Conservation (phyloP, 768 basidiomycete genomes). For the Lactarius trivialis region DNA sequence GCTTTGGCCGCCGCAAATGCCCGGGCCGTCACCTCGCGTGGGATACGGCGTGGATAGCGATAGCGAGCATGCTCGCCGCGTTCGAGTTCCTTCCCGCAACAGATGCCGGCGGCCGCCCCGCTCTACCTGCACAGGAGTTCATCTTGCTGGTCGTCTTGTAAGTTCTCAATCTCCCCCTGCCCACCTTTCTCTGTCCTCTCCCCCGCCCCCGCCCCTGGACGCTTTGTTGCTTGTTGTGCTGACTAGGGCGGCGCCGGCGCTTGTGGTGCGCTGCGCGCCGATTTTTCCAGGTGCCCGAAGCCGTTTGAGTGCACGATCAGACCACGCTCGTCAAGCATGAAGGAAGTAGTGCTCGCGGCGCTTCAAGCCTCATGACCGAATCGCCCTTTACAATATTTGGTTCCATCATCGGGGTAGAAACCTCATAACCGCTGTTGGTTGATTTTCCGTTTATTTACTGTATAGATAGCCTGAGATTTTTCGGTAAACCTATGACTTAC, state of each 20-base stretch:
- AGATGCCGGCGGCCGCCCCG: slow-evolving; percentile 2
- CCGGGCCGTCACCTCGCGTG: slow-evolving; percentile 13
- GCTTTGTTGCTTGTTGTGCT: neutral
- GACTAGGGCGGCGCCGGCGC: neutral
- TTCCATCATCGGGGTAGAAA: neutral
- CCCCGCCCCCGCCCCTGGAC: neutral
- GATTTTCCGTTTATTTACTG: no score
- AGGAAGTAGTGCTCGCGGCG: neutral
- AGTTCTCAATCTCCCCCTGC: neutral
- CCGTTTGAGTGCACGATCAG: slow-evolving; percentile 13
- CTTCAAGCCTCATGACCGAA: slow-evolving; percentile 6
- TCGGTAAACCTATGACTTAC: no score
- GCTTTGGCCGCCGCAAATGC: slow-evolving; percentile 13
- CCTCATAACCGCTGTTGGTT: neutral
- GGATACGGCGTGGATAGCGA: slow-evolving; percentile 2
- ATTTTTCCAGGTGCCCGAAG: slow-evolving; percentile 6
- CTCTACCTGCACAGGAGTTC: slow-evolving; percentile 4
- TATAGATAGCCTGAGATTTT: no score
- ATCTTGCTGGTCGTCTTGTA: neutral
- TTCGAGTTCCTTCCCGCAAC: slow-evolving; percentile 14
- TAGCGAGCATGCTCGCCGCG: slow-evolving; percentile 10
- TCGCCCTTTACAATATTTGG: neutral
- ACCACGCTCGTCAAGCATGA: slow-evolving; percentile 1
- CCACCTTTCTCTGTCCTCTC: neutral
- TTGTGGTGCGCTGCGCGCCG: neutral